phyloP scores from a whole-genome alignment of 345 rosid species.

The Eucalyptus sp. region DNA sequence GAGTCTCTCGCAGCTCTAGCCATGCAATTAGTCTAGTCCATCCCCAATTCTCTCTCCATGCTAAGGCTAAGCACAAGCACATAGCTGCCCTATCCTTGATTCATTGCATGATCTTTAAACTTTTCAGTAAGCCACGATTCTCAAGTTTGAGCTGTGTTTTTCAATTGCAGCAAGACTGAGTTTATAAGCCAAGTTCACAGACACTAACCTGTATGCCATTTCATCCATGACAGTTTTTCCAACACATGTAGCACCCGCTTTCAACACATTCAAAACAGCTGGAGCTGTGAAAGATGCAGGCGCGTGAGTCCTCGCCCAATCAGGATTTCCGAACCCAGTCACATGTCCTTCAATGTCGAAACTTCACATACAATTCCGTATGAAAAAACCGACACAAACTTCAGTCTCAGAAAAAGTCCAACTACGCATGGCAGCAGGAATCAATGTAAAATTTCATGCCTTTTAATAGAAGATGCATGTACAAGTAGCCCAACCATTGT shows the following conservation, averaged over 20 bases:
- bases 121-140: neutral
- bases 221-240: slow-evolving; percentile 88
- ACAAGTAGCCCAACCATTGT: neutral
- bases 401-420: neutral
- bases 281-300: slow-evolving; percentile 67
- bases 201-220: slow-evolving; percentile 77
- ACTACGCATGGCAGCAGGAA: neutral
- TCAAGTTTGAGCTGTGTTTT: neutral
- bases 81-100: neutral
- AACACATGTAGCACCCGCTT: slow-evolving; percentile 57
- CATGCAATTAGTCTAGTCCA: neutral
- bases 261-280: slow-evolving; percentile 46
- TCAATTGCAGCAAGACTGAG: neutral
- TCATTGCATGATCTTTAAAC: neutral
- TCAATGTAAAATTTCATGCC: neutral
- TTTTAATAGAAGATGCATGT: neutral
- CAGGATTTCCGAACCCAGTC: slow-evolving; percentile 89
- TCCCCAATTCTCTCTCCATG: neutral
- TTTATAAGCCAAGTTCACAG: neutral
- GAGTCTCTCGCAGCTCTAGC: neutral
- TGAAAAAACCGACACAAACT: neutral
- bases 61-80: neutral
- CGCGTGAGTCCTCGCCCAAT: slow-evolving; percentile 78
- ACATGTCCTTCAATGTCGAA: slow-evolving; percentile 73
- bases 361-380: slow-evolving; percentile 13